Percentiles rank a stretch among this genome's conserved stretches.
These are phyloP conservation scores for Podosphaera leucotricha DNA, from an alignment of 2,329 filamentous ascomycete species.

Conservation along the genomic window DNA sequence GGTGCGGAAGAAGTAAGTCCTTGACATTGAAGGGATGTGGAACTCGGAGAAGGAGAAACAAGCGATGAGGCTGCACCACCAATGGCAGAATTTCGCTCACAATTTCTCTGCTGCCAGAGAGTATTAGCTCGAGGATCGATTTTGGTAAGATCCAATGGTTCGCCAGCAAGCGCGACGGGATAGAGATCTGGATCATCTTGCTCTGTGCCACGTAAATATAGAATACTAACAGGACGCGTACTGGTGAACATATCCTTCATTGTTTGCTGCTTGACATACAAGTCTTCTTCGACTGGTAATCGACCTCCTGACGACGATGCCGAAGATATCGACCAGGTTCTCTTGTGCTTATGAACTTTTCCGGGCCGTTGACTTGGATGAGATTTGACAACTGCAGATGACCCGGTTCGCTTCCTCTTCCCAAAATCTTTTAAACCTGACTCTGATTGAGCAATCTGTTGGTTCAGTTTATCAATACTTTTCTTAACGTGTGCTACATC, in stretches of 20 bases:
- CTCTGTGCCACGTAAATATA: constrained; percentile 57
- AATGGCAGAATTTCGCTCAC: constrained; percentile 31
- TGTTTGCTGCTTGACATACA: constrained; percentile 54
- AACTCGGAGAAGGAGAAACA: constrained; percentile 43
- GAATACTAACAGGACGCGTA: constrained; percentile 51
- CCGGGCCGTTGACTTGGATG: constrained; percentile 34
- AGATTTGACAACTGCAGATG: constrained; percentile 20
- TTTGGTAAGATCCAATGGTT: constrained; percentile 35
- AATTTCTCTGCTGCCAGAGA: constrained; percentile 21
- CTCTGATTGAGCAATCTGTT: constrained; percentile 65
- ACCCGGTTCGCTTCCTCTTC: constrained; percentile 35
- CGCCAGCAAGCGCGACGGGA: constrained; percentile 50
- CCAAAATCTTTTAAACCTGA: constrained; percentile 42
- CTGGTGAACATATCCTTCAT: constrained; percentile 79
- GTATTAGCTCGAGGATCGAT: constrained; percentile 17
- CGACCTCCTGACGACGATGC: constrained; percentile 35
- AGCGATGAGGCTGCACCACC: constrained; percentile 28
- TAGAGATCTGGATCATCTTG: constrained; percentile 58
- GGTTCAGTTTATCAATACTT: constrained; percentile 85
- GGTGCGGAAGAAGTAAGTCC: constrained; percentile 17
- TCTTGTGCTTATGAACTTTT: constrained; percentile 76
- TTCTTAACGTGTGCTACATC: constrained; percentile 90
- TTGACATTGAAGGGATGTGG: constrained; percentile 36
- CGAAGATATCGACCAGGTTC: constrained; percentile 89
- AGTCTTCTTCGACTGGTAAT: constrained; percentile 43